These are phyloP conservation scores for Lasiodiplodia theobromae DNA, from an alignment of 2,329 filamentous ascomycete genomes.

Conservation along the genomic window DNA sequence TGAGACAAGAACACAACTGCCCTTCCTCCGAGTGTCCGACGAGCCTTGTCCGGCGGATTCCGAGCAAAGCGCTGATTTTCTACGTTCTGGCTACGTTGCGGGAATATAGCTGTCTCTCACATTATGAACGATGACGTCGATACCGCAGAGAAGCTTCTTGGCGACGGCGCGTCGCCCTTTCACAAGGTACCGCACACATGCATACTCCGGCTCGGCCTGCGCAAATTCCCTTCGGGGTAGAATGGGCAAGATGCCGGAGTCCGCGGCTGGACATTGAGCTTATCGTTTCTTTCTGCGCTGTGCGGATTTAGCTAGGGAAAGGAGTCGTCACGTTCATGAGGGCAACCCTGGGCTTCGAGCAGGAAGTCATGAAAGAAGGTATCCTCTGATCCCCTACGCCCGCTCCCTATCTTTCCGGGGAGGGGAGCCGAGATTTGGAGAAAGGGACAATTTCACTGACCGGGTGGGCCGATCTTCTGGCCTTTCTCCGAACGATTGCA, in stretches of 20 bases:
- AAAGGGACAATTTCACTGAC: not conserved
- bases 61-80: not conserved
- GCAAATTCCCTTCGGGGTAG: not conserved
- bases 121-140: slow-evolving; percentile 93
- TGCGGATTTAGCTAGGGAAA: slow-evolving; percentile 68
- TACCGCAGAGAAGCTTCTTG: slow-evolving; percentile 76
- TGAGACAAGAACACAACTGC: not conserved
- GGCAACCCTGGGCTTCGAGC: slow-evolving; percentile 89
- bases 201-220: not conserved
- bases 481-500: slow-evolving; percentile 35
- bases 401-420: not conserved
- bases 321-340: slow-evolving; percentile 85
- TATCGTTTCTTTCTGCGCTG: slow-evolving; percentile 12
- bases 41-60: not conserved
- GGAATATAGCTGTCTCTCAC: slow-evolving; percentile 64
- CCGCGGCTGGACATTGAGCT: not conserved
- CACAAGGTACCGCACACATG: slow-evolving; percentile 65
- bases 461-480: not conserved
- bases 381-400: slow-evolving; percentile 1
- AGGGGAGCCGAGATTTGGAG: not conserved
- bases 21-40: not conserved
- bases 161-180: slow-evolving; percentile 80
- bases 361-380: slow-evolving; percentile 84
- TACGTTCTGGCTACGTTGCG: not conserved
- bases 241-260: not conserved